A percentile compares a stretch with the other conserved stretches of the same genome.
Conservation (phyloP, 1,139 yeast genomes). For the Nematodospora anomalae region DNA sequence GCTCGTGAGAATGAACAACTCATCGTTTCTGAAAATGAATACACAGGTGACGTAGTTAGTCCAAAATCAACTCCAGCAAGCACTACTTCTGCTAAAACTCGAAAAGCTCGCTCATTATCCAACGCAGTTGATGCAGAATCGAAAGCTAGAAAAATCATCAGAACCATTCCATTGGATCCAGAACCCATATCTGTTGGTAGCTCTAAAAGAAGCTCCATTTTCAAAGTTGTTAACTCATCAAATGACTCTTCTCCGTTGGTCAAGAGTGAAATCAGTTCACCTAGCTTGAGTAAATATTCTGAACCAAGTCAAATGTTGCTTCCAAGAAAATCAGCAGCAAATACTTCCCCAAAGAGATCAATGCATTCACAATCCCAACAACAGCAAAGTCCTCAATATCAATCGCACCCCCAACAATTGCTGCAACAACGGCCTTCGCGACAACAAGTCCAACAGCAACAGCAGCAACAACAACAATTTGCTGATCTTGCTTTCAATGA, state of each 20-base stretch:
- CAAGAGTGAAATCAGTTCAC: constrained; percentile 16
- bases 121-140: constrained; percentile 61
- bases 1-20: constrained; percentile 6
- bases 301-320: constrained; percentile 2
- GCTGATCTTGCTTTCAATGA: constrained; percentile 22
- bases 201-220: constrained; percentile 37
- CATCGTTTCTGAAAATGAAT: constrained; percentile 6
- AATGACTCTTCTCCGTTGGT: constrained; percentile 30
- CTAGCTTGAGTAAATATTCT: constrained; percentile 4
- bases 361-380: constrained; percentile 2
- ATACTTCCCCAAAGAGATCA: not conserved
- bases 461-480: constrained; percentile 12
- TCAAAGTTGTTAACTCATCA: constrained; percentile 38
- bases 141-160: constrained; percentile 69
- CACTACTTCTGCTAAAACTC: constrained; percentile 30
- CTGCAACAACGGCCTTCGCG: constrained; percentile 5
- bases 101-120: constrained; percentile 50
- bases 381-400: not conserved
- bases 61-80: constrained; percentile 44
- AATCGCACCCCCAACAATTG: constrained; percentile 6
- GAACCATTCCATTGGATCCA: constrained; percentile 80
- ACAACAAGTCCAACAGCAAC: constrained; percentile 18
- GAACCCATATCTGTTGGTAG: constrained; percentile 57
- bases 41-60: constrained; percentile 15
- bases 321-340: constrained; percentile 4